phyloP scores from a whole-genome alignment of 148 eudicot genomes.

The Fagopyrum homotropicum region DNA sequence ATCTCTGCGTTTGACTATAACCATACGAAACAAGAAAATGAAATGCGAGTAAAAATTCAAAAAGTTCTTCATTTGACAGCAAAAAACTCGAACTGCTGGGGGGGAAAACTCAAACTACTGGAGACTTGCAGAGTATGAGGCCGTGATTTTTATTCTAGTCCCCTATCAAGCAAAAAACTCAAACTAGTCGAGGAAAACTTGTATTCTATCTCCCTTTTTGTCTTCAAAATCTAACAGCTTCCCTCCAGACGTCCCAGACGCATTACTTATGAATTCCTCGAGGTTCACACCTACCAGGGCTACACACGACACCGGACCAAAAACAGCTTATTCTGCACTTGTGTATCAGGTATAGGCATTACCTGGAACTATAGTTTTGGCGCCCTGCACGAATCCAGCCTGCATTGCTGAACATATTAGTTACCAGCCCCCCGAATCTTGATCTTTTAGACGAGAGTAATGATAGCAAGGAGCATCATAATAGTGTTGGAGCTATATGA shows the following conservation, averaged over 20 bases:
- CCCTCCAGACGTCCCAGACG: constrained; percentile 60
- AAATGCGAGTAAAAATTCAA: no score
- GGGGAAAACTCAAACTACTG: no score
- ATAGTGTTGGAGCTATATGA: neutral
- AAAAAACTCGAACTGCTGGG: no score
- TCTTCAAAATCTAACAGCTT: constrained; percentile 76
- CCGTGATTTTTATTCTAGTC: neutral
- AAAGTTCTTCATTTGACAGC: no score
- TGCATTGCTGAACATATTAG: constrained; percentile 18
- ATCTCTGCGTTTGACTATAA: no score
- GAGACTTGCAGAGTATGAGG: neutral
- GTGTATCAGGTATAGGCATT: constrained; percentile 1
- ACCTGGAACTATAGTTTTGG: constrained; percentile 95
- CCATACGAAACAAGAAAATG: no score
- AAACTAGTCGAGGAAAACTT: constrained; percentile 67
- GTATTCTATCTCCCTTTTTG: constrained; percentile 74
- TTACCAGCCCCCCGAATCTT: neutral
- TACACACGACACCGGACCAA: constrained; percentile 17
- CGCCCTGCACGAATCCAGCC: constrained; percentile 94
- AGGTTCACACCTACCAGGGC: constrained; percentile 84
- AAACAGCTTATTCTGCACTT: neutral
- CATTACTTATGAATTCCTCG: constrained; percentile 63
- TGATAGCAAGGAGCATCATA: neutral
- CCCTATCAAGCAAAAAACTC: neutral
- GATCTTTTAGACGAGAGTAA: neutral